Conservation (phyloP, 495 filamentous ascomycete genomes). For the Daldinia concentrica region DNA sequence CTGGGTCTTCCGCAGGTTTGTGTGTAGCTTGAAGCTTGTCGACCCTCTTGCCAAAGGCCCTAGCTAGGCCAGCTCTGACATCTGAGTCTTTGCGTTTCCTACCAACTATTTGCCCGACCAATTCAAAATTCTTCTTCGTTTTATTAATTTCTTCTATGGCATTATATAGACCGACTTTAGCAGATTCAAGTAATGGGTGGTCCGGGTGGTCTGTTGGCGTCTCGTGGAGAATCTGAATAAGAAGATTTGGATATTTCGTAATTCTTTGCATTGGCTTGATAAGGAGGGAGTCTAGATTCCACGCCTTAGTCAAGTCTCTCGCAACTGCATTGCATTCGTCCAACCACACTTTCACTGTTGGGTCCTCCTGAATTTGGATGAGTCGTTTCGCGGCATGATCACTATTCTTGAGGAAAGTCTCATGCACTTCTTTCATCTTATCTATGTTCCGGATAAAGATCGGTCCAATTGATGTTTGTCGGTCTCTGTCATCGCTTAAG, state of each 20-base stretch:
- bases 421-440: conserved; percentile 84
- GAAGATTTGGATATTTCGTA: conserved; percentile 87
- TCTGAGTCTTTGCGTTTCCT: conserved; percentile 92
- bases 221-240: conserved; percentile 77
- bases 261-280: conserved; percentile 96
- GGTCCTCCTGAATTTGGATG: conserved; percentile 72
- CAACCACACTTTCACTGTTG: conserved; percentile 86
- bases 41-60: conserved; percentile 85
- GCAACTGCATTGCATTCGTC: conserved; percentile 89
- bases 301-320: conserved; percentile 87
- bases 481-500: conserved; percentile 68
- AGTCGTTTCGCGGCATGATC: conserved; percentile 84
- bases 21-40: conserved; percentile 73
- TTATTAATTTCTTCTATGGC: conserved; percentile 89
- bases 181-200: conserved; percentile 68
- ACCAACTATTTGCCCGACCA: conserved; percentile 85
- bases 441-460: conserved; percentile 77
- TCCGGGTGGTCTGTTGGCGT: conserved; percentile 88
- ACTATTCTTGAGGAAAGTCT: conserved; percentile 86
- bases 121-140: conserved; percentile 87
- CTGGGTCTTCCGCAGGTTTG: conserved; percentile 79
- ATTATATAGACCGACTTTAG: conserved; percentile 69
- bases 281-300: conserved; percentile 91
- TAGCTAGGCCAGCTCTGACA: conserved; percentile 80
- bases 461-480: conserved; percentile 78